A percentile compares a stretch with the other conserved stretches of the same genome.
phyloP scores from a whole-genome alignment of 73 alveolate species.

The Symbiodinium pilosum region DNA sequence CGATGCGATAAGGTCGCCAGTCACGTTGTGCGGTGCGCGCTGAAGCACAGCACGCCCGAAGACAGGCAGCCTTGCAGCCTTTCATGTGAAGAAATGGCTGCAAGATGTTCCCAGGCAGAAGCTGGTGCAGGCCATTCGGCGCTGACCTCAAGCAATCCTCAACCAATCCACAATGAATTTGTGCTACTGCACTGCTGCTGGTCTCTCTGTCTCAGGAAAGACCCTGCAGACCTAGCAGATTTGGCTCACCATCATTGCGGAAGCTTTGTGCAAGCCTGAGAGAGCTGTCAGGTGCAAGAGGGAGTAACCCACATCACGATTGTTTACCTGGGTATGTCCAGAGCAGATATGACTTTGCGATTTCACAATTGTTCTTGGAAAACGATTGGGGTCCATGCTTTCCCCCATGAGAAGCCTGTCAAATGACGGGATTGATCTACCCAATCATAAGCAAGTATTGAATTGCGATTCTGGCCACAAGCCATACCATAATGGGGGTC shows the following conservation, averaged over 20 bases:
- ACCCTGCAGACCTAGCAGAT: constrained; percentile 73
- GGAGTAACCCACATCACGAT: no score
- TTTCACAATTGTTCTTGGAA: no score
- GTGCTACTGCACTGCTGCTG: no score
- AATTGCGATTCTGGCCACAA: background rate
- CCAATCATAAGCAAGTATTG: background rate
- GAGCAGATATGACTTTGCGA: no score
- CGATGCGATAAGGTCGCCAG: constrained; percentile 32
- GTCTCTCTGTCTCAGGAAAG: constrained; percentile 24
- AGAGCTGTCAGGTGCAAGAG: no score
- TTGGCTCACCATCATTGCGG: constrained; percentile 92
- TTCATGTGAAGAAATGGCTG: background rate
- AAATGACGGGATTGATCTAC: no score
- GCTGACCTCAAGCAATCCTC: background rate
- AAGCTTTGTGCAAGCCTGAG: constrained; percentile 16
- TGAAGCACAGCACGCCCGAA: constrained; percentile 75
- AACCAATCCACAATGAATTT: no score
- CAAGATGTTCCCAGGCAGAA: constrained; percentile 32
- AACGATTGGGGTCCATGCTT: no score
- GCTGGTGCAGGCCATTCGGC: constrained; percentile 84
- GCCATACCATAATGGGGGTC: no score
- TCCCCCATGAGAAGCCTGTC: no score
- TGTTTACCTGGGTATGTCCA: no score
- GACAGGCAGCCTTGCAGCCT: constrained; percentile 45
- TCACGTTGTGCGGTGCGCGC: constrained; percentile 85